Percentiles rank a stretch among this genome's conserved stretches.
Conservation (phyloP, 164 flowering plant species). For the Taxillus chinensis region DNA sequence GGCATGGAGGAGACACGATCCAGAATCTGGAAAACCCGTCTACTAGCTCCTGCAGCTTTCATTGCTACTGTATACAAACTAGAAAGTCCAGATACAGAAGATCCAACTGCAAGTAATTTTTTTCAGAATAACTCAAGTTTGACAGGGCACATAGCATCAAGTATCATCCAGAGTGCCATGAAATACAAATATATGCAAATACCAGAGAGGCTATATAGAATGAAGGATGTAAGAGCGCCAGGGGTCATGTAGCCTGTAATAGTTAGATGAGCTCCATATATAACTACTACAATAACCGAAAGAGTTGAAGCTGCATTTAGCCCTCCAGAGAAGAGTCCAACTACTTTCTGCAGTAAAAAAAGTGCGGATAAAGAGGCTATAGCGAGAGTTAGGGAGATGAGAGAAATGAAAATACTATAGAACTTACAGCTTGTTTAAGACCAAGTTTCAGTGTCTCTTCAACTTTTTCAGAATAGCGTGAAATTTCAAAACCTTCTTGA, state of each 20-base stretch:
- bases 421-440: conserved; percentile 5
- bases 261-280: conserved; percentile 86
- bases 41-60: conserved; percentile 99
- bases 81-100: conserved; percentile 73
- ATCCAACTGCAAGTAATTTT: conserved; percentile 55
- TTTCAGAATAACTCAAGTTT: too few species aligned
- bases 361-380: conserved; percentile 4
- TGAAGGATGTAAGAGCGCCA: conserved; percentile 61
- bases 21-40: conserved; percentile 88
- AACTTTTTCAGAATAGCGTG: conserved; percentile 1
- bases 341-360: conserved; percentile 51
- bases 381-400: conserved; percentile 1
- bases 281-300: conserved; percentile 73
- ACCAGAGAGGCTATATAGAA: conserved; percentile 79
- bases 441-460: neutral
- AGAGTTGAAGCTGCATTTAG: conserved; percentile 89
- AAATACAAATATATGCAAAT: neutral
- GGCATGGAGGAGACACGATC: conserved; percentile 86
- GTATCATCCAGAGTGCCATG: neutral
- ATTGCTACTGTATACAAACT: conserved; percentile 77
- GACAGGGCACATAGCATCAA: too few species aligned
- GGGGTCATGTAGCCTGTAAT: conserved; percentile 72
- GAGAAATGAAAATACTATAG: neutral
- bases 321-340: conserved; percentile 83
- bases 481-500: neutral